Evolutionary conservation across 31 red algal species (phyloP), one percentile per base, ranked within the genome.

Genomic region (Odonthalia washingtoniensis): DNA sequence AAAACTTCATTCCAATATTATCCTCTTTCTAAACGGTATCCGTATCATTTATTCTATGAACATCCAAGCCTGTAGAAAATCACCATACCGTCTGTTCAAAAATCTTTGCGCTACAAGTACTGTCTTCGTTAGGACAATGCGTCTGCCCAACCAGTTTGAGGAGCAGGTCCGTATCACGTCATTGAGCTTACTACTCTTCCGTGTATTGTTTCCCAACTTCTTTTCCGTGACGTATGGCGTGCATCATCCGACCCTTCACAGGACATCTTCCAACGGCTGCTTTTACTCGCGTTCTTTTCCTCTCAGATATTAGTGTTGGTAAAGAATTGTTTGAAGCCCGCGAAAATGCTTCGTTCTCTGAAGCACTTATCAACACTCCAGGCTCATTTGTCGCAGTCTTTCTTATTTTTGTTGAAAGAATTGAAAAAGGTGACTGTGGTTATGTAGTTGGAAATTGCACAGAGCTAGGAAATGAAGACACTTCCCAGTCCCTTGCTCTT

Each of bases 281-380:
- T 0, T 95, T 98, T 86, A 88, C 73, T 44, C 84, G 95, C 72
- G 92, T 98, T 6, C 52, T 98, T 18, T 95, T 94, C 37, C 80
- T 92, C 21, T 31, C 40, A 2, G 45, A 87, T 39, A 2, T 27
- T 12, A 72, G 18, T 28, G 40, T n/a, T 18, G 40, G 65, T 27
- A 63, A 46, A 30, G 31, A 28, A 52, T 26, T 31, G n/a, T 26
- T 57, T 26, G 74, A 53, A 1, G 49, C 61, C 3, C 33, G 3
- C 30, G 45, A 72, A 32, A 70, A 35, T 38, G 34, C 61, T 39
- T 46, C 82, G 21, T 33, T 87, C 1, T 37, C 60, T 3, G 63
- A 80, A 2, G 87, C 77, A 0, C 36, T 75, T 4, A 81, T 87
- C 17, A 12, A 49, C 18, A 38, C 78, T 35, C 40, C 57, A 1